Conservation (phyloP, 2,329 filamentous ascomycete genomes). For the Sporothrix luriei region DNA sequence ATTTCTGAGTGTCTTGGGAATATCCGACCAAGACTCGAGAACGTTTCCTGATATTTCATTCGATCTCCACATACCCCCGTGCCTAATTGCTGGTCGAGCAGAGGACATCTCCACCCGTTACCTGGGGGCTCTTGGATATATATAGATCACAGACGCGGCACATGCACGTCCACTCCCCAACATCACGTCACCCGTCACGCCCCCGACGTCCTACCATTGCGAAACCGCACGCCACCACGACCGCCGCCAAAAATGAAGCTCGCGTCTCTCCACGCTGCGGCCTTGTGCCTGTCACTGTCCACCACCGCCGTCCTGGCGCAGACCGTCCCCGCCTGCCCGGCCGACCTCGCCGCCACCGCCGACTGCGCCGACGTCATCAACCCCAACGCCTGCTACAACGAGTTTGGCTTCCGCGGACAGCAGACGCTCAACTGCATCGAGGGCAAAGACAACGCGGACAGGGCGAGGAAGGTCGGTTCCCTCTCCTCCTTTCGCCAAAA, state of each 20-base stretch:
- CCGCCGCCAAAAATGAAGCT: background rate
- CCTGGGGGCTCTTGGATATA: background rate
- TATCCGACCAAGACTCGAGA: too few relatives aligned
- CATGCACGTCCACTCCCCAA: background rate
- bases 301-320: slow-evolving; percentile 39
- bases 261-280: slow-evolving; percentile 33
- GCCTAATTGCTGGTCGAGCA: background rate
- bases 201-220: too few relatives aligned
- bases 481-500: background rate
- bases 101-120: background rate
- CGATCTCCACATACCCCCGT: background rate
- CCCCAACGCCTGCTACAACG: slow-evolving; percentile 48
- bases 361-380: slow-evolving; percentile 48
- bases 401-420: slow-evolving; percentile 43
- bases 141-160: slow-evolving; percentile 1
- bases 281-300: slow-evolving; percentile 35
- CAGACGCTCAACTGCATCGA: slow-evolving; percentile 46
- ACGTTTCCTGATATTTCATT: too few relatives aligned
- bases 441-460: slow-evolving; percentile 42
- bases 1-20: too few relatives aligned
- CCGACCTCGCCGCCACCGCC: slow-evolving; percentile 43
- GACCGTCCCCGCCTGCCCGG: slow-evolving; percentile 41
- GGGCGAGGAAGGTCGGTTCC: slow-evolving; percentile 41
- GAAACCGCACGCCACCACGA: background rate
- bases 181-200: too few relatives aligned